Conservation (phyloP, 164 flowering plant species). For the Houttuynia cordata region DNA sequence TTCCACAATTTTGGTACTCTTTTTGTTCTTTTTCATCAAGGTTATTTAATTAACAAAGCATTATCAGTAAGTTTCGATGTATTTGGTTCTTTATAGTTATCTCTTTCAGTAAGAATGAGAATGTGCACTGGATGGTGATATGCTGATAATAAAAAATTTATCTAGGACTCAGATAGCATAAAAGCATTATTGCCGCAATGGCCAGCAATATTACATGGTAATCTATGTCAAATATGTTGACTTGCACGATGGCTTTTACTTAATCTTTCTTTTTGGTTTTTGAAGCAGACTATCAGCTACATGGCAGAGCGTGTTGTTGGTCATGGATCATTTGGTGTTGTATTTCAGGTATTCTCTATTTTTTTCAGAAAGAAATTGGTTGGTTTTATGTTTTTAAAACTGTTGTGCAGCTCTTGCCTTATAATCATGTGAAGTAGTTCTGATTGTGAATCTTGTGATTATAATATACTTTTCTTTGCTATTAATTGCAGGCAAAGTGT, state of each 20-base stretch:
- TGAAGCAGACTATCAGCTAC: constrained; percentile 43
- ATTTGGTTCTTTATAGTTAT: too few relatives aligned
- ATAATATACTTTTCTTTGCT: neutral
- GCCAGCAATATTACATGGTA: neutral
- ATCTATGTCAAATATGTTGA: too few relatives aligned
- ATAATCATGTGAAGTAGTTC: neutral
- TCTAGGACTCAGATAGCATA: neutral
- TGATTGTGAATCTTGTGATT: too few relatives aligned
- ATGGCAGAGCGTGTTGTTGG: constrained; percentile 65
- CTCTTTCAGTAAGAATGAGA: too few relatives aligned
- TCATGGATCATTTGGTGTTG: constrained; percentile 59
- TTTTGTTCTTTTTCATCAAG: too few relatives aligned
- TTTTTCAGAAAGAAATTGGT: neutral
- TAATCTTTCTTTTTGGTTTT: neutral
- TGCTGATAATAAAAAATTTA: too few relatives aligned
- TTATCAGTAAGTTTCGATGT: too few relatives aligned
- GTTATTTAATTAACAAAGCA: too few relatives aligned
- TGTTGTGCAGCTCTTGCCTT: neutral
- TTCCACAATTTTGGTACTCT: too few relatives aligned
- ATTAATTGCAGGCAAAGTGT: constrained; percentile 47
- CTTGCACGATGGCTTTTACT: too few relatives aligned
- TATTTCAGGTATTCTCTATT: constrained; percentile 33
- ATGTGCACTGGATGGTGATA: too few relatives aligned
- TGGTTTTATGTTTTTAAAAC: neutral
- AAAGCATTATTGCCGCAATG: neutral